These are phyloP conservation scores for Aeschynomene evenia DNA, from an alignment of 306 rosid genomes.

Conservation along the genomic window DNA sequence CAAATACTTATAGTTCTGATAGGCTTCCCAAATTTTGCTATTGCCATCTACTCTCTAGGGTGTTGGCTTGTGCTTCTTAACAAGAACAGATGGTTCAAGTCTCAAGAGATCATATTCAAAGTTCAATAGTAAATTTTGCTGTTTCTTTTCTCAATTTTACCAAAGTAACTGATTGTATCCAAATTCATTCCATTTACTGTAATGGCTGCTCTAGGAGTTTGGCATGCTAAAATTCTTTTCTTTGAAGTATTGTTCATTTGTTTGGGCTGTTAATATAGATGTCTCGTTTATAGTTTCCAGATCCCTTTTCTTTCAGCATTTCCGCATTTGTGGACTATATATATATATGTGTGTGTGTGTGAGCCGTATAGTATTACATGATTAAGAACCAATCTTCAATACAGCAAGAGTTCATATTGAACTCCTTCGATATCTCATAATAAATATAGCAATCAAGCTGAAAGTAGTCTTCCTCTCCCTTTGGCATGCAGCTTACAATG, in stretches of 20 bases:
- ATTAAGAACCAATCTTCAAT: constrained; percentile 1
- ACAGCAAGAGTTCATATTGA: neutral
- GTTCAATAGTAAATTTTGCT: too few species aligned
- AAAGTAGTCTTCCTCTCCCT: neutral
- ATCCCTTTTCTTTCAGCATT: neutral
- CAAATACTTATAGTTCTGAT: neutral
- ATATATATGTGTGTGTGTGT: too few species aligned
- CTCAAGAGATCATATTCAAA: neutral
- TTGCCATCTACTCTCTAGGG: neutral
- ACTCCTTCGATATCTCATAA: neutral
- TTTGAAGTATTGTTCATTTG: neutral
- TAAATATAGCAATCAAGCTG: constrained; percentile 6
- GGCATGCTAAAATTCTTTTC: neutral
- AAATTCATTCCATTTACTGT: neutral
- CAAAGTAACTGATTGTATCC: neutral
- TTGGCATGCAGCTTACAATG: constrained; percentile 56
- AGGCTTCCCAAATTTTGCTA: neutral
- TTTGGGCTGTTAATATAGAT: neutral
- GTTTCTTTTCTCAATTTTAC: neutral
- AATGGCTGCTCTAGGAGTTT: neutral
- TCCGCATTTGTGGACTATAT: neutral
- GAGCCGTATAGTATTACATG: neutral
- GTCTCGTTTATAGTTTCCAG: neutral
- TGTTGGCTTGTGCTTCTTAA: neutral
- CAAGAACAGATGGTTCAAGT: neutral